Evolutionary conservation across 2,329 filamentous ascomycete species (phyloP).

Genomic region (Fonsecaea monophora): DNA sequence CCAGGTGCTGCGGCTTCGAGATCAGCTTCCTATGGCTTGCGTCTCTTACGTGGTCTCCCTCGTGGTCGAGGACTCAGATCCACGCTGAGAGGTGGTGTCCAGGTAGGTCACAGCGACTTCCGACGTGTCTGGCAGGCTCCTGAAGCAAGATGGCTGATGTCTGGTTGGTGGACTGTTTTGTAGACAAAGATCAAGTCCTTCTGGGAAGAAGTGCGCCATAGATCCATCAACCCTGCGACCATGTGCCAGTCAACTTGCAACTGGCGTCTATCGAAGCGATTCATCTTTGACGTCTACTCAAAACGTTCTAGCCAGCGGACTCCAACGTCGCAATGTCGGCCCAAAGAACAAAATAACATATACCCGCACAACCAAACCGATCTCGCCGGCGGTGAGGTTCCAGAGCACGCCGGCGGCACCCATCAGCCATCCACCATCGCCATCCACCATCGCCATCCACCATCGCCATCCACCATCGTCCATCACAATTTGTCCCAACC

Average conservation of each 20-base stretch:
- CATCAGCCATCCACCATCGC: no score
- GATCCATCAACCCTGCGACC: neutral
- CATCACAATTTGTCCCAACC: no score
- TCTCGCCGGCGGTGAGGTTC: no score
- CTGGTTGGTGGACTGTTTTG: neutral
- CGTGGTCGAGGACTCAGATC: neutral
- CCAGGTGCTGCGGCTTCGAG: neutral
- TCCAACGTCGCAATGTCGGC: constrained; percentile 44
- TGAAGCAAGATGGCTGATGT: neutral
- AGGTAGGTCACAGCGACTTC: neutral
- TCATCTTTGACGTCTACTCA: neutral
- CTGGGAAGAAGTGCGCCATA: neutral
- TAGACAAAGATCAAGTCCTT: neutral
- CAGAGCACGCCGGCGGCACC: no score
- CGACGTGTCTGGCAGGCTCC: neutral
- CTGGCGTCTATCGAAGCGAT: neutral
- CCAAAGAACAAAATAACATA: constrained; percentile 54
- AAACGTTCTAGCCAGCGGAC: constrained; percentile 44
- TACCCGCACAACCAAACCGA: constrained; percentile 50
- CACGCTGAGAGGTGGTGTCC: neutral
- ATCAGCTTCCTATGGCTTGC: neutral
- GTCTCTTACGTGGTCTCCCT: neutral
- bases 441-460: no score
- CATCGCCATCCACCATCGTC: no score
- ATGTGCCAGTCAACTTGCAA: neutral